A percentile compares a stretch with the other conserved stretches of the same genome.
phyloP scores from a whole-genome alignment of 306 rosid genomes.

The Ammopiptanthus mongolicus region DNA sequence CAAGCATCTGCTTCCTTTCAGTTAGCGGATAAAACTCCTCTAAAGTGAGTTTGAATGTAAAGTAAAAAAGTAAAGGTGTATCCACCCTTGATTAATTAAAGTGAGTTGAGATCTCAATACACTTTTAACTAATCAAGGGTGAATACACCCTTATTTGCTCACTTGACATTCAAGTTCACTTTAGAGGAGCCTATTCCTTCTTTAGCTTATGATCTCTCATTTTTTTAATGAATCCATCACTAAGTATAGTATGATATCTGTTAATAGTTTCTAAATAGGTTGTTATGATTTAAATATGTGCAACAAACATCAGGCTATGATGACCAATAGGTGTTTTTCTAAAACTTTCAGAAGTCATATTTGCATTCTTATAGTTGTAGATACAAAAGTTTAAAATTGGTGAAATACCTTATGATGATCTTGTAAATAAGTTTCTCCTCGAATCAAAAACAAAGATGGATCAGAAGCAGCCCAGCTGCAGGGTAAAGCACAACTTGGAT shows the following conservation, averaged over 20 bases:
- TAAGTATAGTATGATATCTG: not conserved
- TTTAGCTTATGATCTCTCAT: not conserved
- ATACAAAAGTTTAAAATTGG: not conserved
- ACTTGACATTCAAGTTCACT: too few relatives aligned
- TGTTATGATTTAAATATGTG: not conserved
- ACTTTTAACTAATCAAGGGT: too few relatives aligned
- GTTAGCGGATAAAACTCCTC: too few relatives aligned
- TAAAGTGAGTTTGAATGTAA: too few relatives aligned
- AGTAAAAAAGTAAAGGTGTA: too few relatives aligned
- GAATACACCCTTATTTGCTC: too few relatives aligned
- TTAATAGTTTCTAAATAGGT: not conserved
- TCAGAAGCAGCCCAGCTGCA: slow-evolving; percentile 72
- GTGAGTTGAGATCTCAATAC: too few relatives aligned
- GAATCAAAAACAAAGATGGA: slow-evolving; percentile 75
- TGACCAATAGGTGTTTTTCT: not conserved
- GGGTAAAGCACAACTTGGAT: slow-evolving; percentile 50
- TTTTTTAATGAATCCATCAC: not conserved
- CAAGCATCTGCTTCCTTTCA: not conserved
- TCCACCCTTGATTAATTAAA: too few relatives aligned
- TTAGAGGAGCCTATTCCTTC: too few relatives aligned
- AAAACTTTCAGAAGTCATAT: not conserved
- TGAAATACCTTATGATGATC: slow-evolving; percentile 62
- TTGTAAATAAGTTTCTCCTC: slow-evolving; percentile 62
- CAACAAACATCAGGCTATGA: not conserved
- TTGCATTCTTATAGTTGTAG: not conserved